These are phyloP conservation scores for Incumbomyces delicatus DNA, from an alignment of 2,329 filamentous ascomycete genomes.

Conservation along the genomic window DNA sequence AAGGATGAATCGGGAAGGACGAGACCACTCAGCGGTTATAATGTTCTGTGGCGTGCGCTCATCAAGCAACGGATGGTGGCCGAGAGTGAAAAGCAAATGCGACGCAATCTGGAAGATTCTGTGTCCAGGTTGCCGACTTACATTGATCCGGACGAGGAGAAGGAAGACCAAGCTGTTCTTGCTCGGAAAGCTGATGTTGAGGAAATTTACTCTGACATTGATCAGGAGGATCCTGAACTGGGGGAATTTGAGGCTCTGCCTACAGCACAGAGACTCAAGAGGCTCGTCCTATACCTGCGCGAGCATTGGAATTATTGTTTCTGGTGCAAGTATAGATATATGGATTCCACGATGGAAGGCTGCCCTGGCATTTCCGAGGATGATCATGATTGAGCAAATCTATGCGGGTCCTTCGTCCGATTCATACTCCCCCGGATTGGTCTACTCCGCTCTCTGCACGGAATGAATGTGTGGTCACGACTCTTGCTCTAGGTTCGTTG, in stretches of 20 bases:
- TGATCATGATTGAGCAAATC: constrained; percentile 52
- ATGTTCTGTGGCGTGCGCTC: constrained; percentile 70
- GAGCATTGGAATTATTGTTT: constrained; percentile 75
- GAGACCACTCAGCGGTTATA: constrained; percentile 56
- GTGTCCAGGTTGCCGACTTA: constrained; percentile 55
- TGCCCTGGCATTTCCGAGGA: constrained; percentile 85
- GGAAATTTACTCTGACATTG: constrained; percentile 54
- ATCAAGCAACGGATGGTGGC: constrained; percentile 59
- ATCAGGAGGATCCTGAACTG: constrained; percentile 71
- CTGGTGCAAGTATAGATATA: constrained; percentile 85
- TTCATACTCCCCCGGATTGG: too few species aligned
- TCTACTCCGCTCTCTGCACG: too few species aligned
- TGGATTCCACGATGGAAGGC: constrained; percentile 62
- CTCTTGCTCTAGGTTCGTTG: too few species aligned
- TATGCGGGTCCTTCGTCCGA: too few species aligned
- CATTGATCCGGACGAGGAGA: constrained; percentile 59
- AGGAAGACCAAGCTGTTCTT: constrained; percentile 60
- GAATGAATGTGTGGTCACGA: too few species aligned
- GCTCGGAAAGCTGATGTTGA: constrained; percentile 32
- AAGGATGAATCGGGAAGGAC: constrained; percentile 22
- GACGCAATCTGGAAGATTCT: constrained; percentile 57
- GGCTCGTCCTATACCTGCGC: constrained; percentile 60
- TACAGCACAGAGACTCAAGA: constrained; percentile 54
- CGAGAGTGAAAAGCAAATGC: constrained; percentile 57
- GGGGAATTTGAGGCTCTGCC: constrained; percentile 67